Conservation (phyloP, 352 stramenopile species). For the Phytophthora foliorum region DNA sequence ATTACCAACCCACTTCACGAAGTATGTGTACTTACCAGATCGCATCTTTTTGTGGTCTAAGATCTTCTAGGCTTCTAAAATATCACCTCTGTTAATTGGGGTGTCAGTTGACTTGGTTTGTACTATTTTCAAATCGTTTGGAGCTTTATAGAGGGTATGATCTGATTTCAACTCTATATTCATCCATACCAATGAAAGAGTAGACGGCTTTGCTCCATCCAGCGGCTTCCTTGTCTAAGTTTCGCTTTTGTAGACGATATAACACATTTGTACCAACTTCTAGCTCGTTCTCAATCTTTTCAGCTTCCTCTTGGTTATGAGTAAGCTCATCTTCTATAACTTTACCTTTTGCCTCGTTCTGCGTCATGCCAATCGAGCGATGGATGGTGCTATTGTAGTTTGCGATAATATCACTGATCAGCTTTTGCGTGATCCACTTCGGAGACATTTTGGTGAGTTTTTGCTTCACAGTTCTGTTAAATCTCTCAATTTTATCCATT, state of each 20-base stretch:
- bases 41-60: slow-evolving; percentile 26
- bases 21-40: too few relatives aligned
- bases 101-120: slow-evolving; percentile 24
- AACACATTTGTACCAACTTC: slow-evolving; percentile 12
- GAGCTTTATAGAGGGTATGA: slow-evolving; percentile 34
- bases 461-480: slow-evolving; percentile 51
- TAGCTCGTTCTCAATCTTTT: slow-evolving; percentile 23
- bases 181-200: slow-evolving; percentile 32
- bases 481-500: too few relatives aligned
- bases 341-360: slow-evolving; percentile 37
- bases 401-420: slow-evolving; percentile 35
- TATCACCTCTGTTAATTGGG: slow-evolving; percentile 24
- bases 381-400: slow-evolving; percentile 51
- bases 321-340: slow-evolving; percentile 21
- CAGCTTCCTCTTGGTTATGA: slow-evolving; percentile 32
- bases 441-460: slow-evolving; percentile 35
- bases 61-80: slow-evolving; percentile 22
- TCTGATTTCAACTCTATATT: slow-evolving; percentile 29
- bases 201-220: slow-evolving; percentile 33
- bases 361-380: slow-evolving; percentile 30
- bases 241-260: slow-evolving; percentile 27
- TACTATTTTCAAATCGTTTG: slow-evolving; percentile 39
- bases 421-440: slow-evolving; percentile 25
- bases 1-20: slow-evolving; percentile 37
- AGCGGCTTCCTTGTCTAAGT: slow-evolving; percentile 36